Base-by-base conservation (phyloP, 495 filamentous ascomycete genomes). In the Daldinia concentrica region DNA sequence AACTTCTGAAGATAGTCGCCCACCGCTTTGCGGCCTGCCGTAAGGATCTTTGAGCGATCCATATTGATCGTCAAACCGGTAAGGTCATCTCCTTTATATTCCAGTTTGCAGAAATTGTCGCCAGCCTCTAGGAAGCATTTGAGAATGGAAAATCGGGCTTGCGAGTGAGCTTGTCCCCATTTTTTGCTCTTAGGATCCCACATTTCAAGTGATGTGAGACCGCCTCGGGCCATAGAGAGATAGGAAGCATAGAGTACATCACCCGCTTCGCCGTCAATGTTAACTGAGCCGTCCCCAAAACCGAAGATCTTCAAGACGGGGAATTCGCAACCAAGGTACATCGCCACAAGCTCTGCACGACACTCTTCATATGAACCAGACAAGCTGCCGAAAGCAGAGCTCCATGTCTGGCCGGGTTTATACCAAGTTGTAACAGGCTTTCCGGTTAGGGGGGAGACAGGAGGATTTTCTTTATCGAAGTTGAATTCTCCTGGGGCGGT, bases 131-230 rank as follows among this genome's bases (percentile, higher is more conserved):
- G 86, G 89, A 98, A 97, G 34, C 90, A 91, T 68, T 90, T 86
- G n/a, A 99, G 81, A 75, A 98, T 99, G 67, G 89, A 91, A 81
- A 94, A 98, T 15, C 95, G 91, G 4, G 95, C 95, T 81, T 98
- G 94, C 84, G 93, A 96, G 74, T 99, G 95, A 27, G 93, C 89
- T 76, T 98, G 93, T 11, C 95, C 94, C 95, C 95, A 98, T 81
- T 97, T 97, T 71, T 86, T 82, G 64, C 85, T 90, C 83, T 94
- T 89, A 29, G 92, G 92, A 73, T 97, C 92, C 92, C 91, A 97
- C 80, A 91, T 91, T 72, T 99, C 94, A 19, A 98, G 82, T 1
- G 94, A 90, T 14, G 87, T 82, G 29, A 99, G 82, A 12, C 95
- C 95, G 1, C 93, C 94, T 30, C 94, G 87, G 22, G 95, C 95